phyloP scores from a whole-genome alignment of 352 stramenopile genomes.

The Phytophthora tentaculata region DNA sequence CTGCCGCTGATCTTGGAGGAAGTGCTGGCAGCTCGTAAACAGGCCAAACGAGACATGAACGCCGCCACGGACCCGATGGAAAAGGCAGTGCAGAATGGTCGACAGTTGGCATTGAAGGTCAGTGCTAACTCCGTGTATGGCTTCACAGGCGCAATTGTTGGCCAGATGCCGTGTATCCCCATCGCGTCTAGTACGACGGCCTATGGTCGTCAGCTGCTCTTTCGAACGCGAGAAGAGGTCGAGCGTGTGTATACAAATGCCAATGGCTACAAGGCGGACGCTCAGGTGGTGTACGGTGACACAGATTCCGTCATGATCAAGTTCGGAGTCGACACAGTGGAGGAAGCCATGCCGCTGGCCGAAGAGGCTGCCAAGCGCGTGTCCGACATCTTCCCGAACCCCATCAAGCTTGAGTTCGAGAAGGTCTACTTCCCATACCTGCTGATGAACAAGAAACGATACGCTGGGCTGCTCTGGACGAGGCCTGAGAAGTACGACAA shows the following conservation, averaged over 20 bases:
- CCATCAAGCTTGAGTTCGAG: slow-evolving; percentile 99
- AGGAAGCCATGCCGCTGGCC: slow-evolving; percentile 98
- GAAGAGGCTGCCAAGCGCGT: slow-evolving; percentile 96
- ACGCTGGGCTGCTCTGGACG: slow-evolving; percentile 83
- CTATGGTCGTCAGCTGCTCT: slow-evolving; percentile 98
- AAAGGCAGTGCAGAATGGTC: slow-evolving; percentile 99
- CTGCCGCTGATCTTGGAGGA: slow-evolving; percentile 99
- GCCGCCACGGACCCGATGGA: slow-evolving; percentile 98
- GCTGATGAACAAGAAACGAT: slow-evolving; percentile 99
- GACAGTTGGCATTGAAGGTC: slow-evolving; percentile 96
- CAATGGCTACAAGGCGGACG: slow-evolving; percentile 94
- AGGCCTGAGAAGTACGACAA: slow-evolving; percentile 98
- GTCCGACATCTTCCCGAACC: slow-evolving; percentile 96
- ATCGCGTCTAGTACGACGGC: slow-evolving; percentile 98
- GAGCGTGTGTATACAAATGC: slow-evolving; percentile 96
- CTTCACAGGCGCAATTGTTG: slow-evolving; percentile 99
- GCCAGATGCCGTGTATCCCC: slow-evolving; percentile 98
- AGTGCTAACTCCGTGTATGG: slow-evolving; percentile 99
- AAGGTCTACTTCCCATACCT: slow-evolving; percentile 99
- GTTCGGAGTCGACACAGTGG: slow-evolving; percentile 96
- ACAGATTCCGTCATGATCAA: slow-evolving; percentile 99
- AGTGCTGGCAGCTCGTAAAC: slow-evolving; percentile 96
- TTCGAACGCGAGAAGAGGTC: slow-evolving; percentile 97
- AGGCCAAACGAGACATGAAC: slow-evolving; percentile 99
- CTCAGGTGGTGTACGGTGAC: slow-evolving; percentile 99